These are phyloP conservation scores for Neodidymelliopsis sp. DNA, from an alignment of 2,329 filamentous ascomycete species.

Conservation along the genomic window DNA sequence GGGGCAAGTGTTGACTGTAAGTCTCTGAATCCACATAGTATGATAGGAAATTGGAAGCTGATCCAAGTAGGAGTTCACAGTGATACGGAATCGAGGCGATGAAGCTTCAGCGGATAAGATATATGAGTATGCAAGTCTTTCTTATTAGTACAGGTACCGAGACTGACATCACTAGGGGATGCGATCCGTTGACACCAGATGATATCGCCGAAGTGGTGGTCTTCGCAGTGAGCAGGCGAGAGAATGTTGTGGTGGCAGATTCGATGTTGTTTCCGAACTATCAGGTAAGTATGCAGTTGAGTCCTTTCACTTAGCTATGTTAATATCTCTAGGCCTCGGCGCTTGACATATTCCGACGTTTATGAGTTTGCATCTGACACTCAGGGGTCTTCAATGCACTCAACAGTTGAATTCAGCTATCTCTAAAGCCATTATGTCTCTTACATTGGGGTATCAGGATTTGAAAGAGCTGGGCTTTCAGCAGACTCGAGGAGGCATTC, in stretches of 20 bases:
- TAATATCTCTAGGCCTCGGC: not conserved
- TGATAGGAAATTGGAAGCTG: not conserved
- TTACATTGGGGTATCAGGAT: no score
- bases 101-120: constrained; percentile 86
- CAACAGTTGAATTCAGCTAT: no score
- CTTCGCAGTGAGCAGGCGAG: constrained; percentile 77
- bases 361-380: no score
- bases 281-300: no score
- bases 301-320: no score
- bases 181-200: constrained; percentile 81
- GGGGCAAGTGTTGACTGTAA: constrained; percentile 81
- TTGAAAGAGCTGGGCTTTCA: no score
- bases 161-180: constrained; percentile 42
- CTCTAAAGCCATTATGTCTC: no score
- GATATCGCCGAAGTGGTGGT: constrained; percentile 91
- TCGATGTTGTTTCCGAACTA: constrained; percentile 84
- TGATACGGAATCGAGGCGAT: constrained; percentile 84
- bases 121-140: constrained; percentile 64
- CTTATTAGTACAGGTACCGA: not conserved
- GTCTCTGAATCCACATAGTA: no score
- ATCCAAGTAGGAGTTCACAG: constrained; percentile 70
- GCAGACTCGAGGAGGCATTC: no score
- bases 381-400: no score
- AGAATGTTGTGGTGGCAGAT: constrained; percentile 89
- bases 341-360: not conserved